Evolutionary conservation across 345 rosid species (phyloP).

Genomic region (Gossypium turneri): DNA sequence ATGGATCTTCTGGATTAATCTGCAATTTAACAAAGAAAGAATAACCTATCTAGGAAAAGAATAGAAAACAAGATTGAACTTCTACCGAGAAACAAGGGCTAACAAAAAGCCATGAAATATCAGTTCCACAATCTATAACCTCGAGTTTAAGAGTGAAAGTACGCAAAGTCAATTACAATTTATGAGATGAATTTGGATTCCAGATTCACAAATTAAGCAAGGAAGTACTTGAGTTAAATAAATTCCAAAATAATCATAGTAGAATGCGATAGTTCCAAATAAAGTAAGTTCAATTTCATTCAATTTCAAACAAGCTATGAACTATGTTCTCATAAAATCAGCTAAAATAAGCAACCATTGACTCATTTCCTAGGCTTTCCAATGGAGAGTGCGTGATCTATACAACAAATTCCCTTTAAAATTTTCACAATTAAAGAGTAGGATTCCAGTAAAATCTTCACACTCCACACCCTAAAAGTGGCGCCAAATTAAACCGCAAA

Average conservation of each 20-base stretch:
- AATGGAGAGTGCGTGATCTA: not conserved
- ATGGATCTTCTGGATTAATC: constrained; percentile 35
- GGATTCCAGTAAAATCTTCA: not conserved
- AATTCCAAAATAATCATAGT: not conserved
- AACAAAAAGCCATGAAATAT: not conserved
- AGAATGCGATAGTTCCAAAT: not conserved
- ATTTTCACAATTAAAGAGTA: not conserved
- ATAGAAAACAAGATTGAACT: not conserved
- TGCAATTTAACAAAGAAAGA: constrained; percentile 17
- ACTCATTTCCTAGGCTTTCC: not conserved
- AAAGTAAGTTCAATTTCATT: not conserved
- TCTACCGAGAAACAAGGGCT: not conserved
- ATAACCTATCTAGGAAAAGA: not conserved
- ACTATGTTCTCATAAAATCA: not conserved
- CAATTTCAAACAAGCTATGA: not conserved
- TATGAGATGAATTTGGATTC: not conserved
- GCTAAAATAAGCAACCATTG: not conserved
- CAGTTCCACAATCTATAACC: not conserved
- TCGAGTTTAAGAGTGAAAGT: not conserved
- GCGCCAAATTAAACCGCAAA: not conserved
- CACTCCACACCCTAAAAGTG: constrained; percentile 6
- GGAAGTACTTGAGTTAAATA: not conserved
- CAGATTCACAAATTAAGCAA: not conserved
- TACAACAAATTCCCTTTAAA: not conserved
- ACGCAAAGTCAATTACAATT: not conserved